A percentile compares a stretch with the other conserved stretches of the same genome.
These are phyloP conservation scores for Cucumis sativus DNA, from an alignment of 306 rosid genomes.

Conservation along the genomic window Cucumber_9930_V3 NC_026657.2:30343001-30343500, in stretches of 20 bases:
- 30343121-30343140: constrained; percentile 4
- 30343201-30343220: background rate
- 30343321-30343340: too few species aligned
- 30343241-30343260: background rate
- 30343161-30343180: background rate
- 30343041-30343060: constrained; percentile 14
- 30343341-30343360: too few species aligned
- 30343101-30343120: background rate
- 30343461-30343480: too few species aligned
- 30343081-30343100: background rate
- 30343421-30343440: too few species aligned
- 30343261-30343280: too few species aligned
- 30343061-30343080: background rate
- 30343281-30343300: too few species aligned
- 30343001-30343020: constrained; percentile 11
- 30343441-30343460: too few species aligned
- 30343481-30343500: too few species aligned
- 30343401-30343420: too few species aligned
- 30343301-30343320: too few species aligned
- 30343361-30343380: too few species aligned
- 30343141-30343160: background rate
- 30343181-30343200: background rate
- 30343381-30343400: too few species aligned
- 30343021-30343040: constrained; percentile 6
- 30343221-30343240: background rate